These are phyloP conservation scores for Sarcodon aspratus DNA, from an alignment of 768 basidiomycete species.

Conservation along the genomic window DNA sequence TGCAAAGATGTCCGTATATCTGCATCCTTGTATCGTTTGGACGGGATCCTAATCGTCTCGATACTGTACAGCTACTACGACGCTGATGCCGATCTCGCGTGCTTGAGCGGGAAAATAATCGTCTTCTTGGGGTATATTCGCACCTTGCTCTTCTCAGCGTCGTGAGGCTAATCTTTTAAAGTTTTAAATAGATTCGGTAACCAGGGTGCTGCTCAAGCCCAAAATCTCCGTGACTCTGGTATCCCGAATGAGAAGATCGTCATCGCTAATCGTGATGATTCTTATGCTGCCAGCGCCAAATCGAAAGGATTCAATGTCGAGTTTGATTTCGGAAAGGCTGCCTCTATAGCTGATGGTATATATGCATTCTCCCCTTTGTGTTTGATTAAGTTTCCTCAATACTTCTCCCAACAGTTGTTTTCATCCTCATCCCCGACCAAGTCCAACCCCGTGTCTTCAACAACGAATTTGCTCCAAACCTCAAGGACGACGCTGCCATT, in stretches of 20 bases:
- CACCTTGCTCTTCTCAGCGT: neutral
- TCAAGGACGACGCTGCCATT: slow-evolving; percentile 37
- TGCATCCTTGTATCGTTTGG: neutral
- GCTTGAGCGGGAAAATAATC: slow-evolving; percentile 37
- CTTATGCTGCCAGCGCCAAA: slow-evolving; percentile 46
- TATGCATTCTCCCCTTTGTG: no score
- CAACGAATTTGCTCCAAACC: slow-evolving; percentile 32
- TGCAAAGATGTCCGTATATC: slow-evolving; percentile 41
- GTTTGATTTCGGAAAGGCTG: slow-evolving; percentile 45
- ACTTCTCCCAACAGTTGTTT: slow-evolving; percentile 29
- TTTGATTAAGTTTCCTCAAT: neutral
- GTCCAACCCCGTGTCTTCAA: slow-evolving; percentile 56
- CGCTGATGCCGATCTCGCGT: slow-evolving; percentile 40
- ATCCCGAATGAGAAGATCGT: slow-evolving; percentile 50
- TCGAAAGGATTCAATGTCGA: slow-evolving; percentile 46
- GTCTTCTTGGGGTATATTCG: slow-evolving; percentile 44
- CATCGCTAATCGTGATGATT: slow-evolving; percentile 45
- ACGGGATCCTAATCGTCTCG: neutral
- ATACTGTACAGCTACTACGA: slow-evolving; percentile 39
- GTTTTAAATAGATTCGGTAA: slow-evolving; percentile 39
- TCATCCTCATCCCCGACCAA: slow-evolving; percentile 54
- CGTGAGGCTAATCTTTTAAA: neutral
- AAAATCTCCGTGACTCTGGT: slow-evolving; percentile 53
- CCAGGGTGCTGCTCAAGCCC: slow-evolving; percentile 56
- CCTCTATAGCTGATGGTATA: slow-evolving; percentile 42